Evolutionary conservation across 805 yeast genomes (phyloP).

Genomic region (Ogataea nitratoaversa): DNA sequence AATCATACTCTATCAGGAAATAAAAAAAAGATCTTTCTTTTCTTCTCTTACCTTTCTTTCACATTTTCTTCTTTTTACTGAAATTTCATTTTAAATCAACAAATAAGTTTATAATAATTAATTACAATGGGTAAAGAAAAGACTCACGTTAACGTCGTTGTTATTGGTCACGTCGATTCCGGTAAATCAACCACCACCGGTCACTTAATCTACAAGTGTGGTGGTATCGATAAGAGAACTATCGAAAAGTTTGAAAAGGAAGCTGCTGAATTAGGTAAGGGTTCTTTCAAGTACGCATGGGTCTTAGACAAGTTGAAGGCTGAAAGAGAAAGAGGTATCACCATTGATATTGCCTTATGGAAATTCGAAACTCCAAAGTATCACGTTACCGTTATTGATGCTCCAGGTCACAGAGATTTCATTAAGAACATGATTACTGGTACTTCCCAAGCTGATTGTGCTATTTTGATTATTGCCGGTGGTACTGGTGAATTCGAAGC

Average conservation of each 20-base stretch:
- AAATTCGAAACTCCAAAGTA: conserved; percentile 53
- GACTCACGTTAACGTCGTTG: conserved; percentile 95
- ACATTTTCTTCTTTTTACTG: too few relatives aligned
- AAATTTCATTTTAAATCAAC: background rate
- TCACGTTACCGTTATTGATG: conserved; percentile 69
- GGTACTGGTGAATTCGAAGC: conserved; percentile 74
- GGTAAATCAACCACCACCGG: conserved; percentile 84
- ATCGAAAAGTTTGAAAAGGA: conserved; percentile 61
- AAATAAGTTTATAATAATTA: background rate
- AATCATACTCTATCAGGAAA: background rate
- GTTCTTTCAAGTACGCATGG: conserved; percentile 83
- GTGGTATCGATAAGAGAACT: conserved; percentile 61
- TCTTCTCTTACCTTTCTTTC: background rate
- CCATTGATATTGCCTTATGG: conserved; percentile 72
- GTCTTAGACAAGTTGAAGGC: conserved; percentile 76
- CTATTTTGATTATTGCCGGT: conserved; percentile 63
- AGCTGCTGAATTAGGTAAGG: conserved; percentile 64
- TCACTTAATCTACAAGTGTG: conserved; percentile 59
- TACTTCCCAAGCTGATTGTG: conserved; percentile 72
- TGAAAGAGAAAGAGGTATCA: conserved; percentile 73
- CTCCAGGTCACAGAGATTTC: conserved; percentile 81
- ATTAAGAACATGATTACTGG: conserved; percentile 87
- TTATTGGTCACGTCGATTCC: conserved; percentile 83
- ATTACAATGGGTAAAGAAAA: conserved; percentile 33
- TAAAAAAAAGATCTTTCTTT: background rate